These are phyloP conservation scores for Heritiera fomes DNA, from an alignment of 345 rosid species.

Conservation along the genomic window DNA sequence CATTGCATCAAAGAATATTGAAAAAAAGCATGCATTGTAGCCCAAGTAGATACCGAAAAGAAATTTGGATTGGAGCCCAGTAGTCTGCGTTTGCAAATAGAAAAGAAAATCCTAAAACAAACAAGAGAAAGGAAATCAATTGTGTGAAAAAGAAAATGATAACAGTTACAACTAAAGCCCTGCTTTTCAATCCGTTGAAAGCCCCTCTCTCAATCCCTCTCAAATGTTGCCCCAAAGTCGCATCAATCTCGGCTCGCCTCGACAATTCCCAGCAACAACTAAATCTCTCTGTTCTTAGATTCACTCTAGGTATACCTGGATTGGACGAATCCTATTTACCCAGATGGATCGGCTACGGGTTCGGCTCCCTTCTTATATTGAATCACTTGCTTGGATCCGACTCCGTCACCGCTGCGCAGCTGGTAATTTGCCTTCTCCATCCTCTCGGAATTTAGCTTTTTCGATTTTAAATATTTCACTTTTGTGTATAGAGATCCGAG, in stretches of 20 bases:
- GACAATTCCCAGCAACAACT: slow-evolving; percentile 58
- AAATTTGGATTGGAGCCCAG: background rate
- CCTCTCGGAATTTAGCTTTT: background rate
- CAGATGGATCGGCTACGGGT: slow-evolving; percentile 90
- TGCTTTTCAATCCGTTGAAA: slow-evolving; percentile 22
- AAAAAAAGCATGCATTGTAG: no score
- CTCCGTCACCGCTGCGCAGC: slow-evolving; percentile 49
- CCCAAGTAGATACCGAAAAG: no score
- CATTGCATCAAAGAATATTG: no score
- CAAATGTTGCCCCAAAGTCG: slow-evolving; percentile 36
- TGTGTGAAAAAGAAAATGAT: background rate
- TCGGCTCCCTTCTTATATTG: slow-evolving; percentile 72
- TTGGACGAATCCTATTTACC: slow-evolving; percentile 89
- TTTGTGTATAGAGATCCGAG: slow-evolving; percentile 51
- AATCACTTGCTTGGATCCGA: slow-evolving; percentile 55
- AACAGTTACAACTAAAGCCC: background rate
- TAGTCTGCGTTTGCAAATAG: no score
- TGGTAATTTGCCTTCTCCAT: slow-evolving; percentile 35
- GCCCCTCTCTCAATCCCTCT: background rate
- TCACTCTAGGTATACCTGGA: slow-evolving; percentile 92
- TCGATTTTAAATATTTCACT: background rate
- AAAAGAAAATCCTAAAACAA: no score
- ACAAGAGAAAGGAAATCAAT: background rate
- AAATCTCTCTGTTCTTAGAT: slow-evolving; percentile 87
- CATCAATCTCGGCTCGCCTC: slow-evolving; percentile 33